These are phyloP conservation scores for Apiotrichum siamense DNA, from an alignment of 1,284 basidiomycete genomes.

Conservation along the genomic window DNA sequence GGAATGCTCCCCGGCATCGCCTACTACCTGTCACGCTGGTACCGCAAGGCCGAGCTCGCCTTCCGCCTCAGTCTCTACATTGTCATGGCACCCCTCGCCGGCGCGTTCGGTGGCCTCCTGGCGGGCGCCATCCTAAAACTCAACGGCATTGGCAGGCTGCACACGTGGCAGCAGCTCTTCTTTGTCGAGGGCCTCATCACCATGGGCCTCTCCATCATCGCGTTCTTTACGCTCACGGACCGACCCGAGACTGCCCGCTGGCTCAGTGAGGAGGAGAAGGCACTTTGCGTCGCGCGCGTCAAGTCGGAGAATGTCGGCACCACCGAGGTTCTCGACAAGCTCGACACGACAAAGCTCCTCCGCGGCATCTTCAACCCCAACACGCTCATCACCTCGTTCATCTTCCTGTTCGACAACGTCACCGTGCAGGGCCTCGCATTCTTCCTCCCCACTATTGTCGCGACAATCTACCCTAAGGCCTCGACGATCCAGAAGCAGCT, in stretches of 20 bases:
- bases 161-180: constrained; percentile 18
- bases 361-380: constrained; percentile 26
- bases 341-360: constrained; percentile 22
- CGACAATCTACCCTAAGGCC: constrained; percentile 40
- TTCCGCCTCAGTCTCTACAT: constrained; percentile 21
- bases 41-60: constrained; percentile 16
- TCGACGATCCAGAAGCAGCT: constrained; percentile 40
- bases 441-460: constrained; percentile 42
- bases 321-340: constrained; percentile 31
- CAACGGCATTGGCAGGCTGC: constrained; percentile 6
- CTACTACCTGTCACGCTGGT: constrained; percentile 21
- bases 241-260: constrained; percentile 28
- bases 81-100: constrained; percentile 14
- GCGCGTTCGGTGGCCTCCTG: constrained; percentile 19
- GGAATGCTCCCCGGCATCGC: constrained; percentile 23
- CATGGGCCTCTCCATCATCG: constrained; percentile 10
- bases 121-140: constrained; percentile 16
- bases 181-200: constrained; percentile 19
- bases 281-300: constrained; percentile 21
- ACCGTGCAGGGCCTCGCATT: constrained; percentile 39
- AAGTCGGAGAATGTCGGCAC: constrained; percentile 45
- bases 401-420: constrained; percentile 47
- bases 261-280: constrained; percentile 24
- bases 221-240: constrained; percentile 35
- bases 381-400: constrained; percentile 26